Base-by-base conservation (phyloP, 345 rosid species). In the Murraya koenigii region DNA sequence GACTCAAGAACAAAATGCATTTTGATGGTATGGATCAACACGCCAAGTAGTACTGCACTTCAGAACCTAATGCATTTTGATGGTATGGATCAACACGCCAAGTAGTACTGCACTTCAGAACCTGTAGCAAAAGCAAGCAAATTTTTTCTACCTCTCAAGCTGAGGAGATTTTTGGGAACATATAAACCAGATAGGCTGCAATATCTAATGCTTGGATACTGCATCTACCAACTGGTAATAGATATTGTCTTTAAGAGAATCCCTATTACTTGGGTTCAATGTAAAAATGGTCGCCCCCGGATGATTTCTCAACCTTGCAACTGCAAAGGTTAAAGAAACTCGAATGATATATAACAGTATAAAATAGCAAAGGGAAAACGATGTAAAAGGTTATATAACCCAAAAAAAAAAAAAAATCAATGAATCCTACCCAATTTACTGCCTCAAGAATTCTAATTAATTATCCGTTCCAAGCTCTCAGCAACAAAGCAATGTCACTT, bases 291-390 rank as follows among this genome's bases (percentile, higher is more conserved):
- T 80, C 44, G 92, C 95, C 59, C 88, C 90, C 0, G 89, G 91
- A 71, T 89, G 89, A 54, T 86, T 85, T 86, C 80, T 92, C 79
- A 92, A 35, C 82, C 90, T 88, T 4, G 87, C 86, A 69, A 89
- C 97, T 92, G 88, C 85, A 77, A 17, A 78, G 74, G 30, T 59
- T 49, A 44, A 73, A 75, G 1, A 78, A 30, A 52, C 22, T 47
- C 28, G 26, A 33, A 35, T 61, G 59, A 72, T 19, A 58, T 20
- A 61, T 47, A 69, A 23, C 44, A 75, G 13, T 6, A 8, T 22
- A 11, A 47, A 10, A 66, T 33, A 8, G 59, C 60, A 17, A 41
- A 61, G 4, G 19, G 39, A 32, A 64, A 49, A 13, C 3, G 4
- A 17, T 22, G 39, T 26, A 13, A 6, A 10, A 6, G 32, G 22